Conservation (phyloP, 768 basidiomycete species). For the Pleurotus pulmonarius region DNA sequence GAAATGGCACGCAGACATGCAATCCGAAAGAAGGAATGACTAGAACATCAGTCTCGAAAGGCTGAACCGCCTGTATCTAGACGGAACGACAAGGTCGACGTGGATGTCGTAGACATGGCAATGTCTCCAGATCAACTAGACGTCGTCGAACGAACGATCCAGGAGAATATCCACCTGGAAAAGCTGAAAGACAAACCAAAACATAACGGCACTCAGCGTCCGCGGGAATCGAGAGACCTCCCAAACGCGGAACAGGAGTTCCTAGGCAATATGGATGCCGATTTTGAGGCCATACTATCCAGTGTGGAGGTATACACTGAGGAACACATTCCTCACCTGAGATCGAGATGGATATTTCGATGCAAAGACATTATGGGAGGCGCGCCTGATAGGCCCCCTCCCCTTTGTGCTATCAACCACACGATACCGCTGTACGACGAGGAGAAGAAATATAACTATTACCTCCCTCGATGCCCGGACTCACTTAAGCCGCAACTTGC, state of each 20-base stretch:
- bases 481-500: conserved; percentile 21
- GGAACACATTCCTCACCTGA: conserved; percentile 8
- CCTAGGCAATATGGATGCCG: background rate
- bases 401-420: conserved; percentile 33
- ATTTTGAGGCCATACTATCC: too few relatives aligned
- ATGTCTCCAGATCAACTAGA: too few relatives aligned
- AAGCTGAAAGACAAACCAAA: too few relatives aligned
- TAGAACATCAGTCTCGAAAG: background rate
- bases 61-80: background rate
- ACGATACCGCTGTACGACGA: conserved; percentile 33
- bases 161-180: background rate
- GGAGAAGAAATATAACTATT: conserved; percentile 23
- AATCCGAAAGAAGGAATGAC: background rate
- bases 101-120: too few relatives aligned
- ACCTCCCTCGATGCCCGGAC: conserved; percentile 27
- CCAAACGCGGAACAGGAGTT: background rate
- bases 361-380: conserved; percentile 20
- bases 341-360: conserved; percentile 17
- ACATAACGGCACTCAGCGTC: too few relatives aligned
- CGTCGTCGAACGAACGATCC: background rate
- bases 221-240: too few relatives aligned
- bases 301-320: background rate
- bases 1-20: background rate
- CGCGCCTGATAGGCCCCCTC: conserved; percentile 24
- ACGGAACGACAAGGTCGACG: too few relatives aligned